phyloP scores from a whole-genome alignment of 176 grass and related monocot genomes.

The Carex scoparia region DNA sequence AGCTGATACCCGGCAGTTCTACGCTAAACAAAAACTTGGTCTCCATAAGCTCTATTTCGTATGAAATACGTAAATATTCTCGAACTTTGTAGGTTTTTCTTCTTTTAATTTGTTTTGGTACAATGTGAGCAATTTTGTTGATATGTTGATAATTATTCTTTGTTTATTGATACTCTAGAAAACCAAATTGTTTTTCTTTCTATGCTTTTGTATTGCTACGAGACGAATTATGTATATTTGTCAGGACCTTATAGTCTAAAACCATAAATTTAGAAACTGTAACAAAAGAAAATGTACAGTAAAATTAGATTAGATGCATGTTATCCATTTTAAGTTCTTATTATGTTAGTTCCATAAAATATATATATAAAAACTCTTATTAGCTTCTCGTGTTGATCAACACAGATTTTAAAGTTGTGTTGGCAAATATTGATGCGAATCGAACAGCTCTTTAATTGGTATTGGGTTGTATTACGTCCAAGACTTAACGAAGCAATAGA shows the following conservation, averaged over 20 bases:
- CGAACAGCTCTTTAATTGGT: too few relatives aligned
- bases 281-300: too few relatives aligned
- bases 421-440: too few relatives aligned
- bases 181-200: neutral
- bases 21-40: constrained; percentile 65
- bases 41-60: constrained; percentile 84
- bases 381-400: too few relatives aligned
- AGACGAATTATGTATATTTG: neutral
- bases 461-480: too few relatives aligned
- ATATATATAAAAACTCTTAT: too few relatives aligned
- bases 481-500: too few relatives aligned
- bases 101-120: neutral
- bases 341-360: too few relatives aligned
- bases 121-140: neutral
- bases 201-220: neutral
- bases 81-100: constrained; percentile 50
- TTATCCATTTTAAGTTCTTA: too few relatives aligned
- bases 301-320: too few relatives aligned
- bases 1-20: constrained; percentile 57
- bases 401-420: too few relatives aligned
- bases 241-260: neutral
- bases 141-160: neutral
- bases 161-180: neutral
- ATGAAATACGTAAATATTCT: constrained; percentile 92
- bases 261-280: neutral